Percentiles rank a stretch among this genome's conserved stretches.
Conservation (phyloP, 352 stramenopile genomes). For the Pythium sp. region DNA sequence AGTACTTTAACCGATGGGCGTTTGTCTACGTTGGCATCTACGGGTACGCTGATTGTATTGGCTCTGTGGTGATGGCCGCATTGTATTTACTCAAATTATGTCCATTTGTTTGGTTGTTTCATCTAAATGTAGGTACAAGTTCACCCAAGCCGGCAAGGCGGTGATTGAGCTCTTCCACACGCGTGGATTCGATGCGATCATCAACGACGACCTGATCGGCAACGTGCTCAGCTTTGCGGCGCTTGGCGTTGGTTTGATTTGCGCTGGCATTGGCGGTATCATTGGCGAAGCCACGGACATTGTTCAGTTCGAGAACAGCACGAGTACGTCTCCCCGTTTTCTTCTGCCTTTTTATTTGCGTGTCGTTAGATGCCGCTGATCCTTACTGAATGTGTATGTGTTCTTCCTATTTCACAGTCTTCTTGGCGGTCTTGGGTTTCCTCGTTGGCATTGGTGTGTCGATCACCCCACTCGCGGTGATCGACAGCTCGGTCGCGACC, state of each 20-base stretch:
- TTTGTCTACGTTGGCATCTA: conserved; percentile 95
- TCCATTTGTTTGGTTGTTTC: background rate
- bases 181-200: conserved; percentile 94
- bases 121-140: conserved; percentile 73
- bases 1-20: conserved; percentile 94
- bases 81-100: background rate
- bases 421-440: conserved; percentile 83
- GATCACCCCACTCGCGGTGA: conserved; percentile 88
- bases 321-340: conserved; percentile 27
- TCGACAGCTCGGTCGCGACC: conserved; percentile 93
- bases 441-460: conserved; percentile 87
- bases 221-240: conserved; percentile 89
- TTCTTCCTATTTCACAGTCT: conserved; percentile 24
- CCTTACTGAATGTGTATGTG: background rate
- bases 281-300: conserved; percentile 49
- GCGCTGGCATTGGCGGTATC: conserved; percentile 49
- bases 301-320: conserved; percentile 65
- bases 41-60: conserved; percentile 22
- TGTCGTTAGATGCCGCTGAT: no score
- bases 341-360: background rate
- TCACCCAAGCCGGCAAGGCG: conserved; percentile 90
- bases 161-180: conserved; percentile 92
- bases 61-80: background rate
- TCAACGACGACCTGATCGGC: conserved; percentile 95
- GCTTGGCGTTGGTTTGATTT: conserved; percentile 87